Conservation (phyloP, 257 asterid genomes). For the Solanum rostratum region DNA sequence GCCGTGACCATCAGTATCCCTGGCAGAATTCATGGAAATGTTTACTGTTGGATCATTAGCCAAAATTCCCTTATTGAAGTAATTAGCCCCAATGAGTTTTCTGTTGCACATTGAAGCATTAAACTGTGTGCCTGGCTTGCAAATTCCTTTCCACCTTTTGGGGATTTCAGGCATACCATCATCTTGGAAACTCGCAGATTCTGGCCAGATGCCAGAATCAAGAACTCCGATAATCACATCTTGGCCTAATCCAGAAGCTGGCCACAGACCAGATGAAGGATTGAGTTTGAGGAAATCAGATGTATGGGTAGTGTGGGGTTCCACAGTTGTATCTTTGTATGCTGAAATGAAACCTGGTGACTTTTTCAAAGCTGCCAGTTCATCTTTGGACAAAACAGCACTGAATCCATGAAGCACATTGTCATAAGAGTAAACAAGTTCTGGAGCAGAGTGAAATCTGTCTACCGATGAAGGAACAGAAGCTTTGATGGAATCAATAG, state of each 20-base stretch:
- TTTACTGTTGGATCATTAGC: constrained; percentile 9
- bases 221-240: constrained; percentile 10
- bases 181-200: constrained; percentile 4
- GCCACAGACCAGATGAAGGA: constrained; percentile 12
- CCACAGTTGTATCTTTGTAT: not conserved
- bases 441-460: not conserved
- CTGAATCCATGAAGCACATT: constrained; percentile 12
- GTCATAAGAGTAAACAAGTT: not conserved
- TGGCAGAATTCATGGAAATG: constrained; percentile 18
- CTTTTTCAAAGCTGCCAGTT: not conserved
- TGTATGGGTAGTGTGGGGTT: constrained; percentile 7
- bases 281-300: constrained; percentile 10
- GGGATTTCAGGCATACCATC: constrained; percentile 11
- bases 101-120: constrained; percentile 18
- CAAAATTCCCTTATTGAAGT: constrained; percentile 11
- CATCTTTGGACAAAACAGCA: constrained; percentile 5
- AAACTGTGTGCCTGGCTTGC: constrained; percentile 9
- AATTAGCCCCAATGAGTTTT: constrained; percentile 21
- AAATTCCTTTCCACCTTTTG: constrained; percentile 16
- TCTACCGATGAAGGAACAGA: not conserved
- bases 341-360: constrained; percentile 9
- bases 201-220: constrained; percentile 16
- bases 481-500: not conserved
- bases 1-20: constrained; percentile 9
- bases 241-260: constrained; percentile 8